phyloP scores from a whole-genome alignment of 169 alveolate genomes.

The Eimeria praecox region DNA sequence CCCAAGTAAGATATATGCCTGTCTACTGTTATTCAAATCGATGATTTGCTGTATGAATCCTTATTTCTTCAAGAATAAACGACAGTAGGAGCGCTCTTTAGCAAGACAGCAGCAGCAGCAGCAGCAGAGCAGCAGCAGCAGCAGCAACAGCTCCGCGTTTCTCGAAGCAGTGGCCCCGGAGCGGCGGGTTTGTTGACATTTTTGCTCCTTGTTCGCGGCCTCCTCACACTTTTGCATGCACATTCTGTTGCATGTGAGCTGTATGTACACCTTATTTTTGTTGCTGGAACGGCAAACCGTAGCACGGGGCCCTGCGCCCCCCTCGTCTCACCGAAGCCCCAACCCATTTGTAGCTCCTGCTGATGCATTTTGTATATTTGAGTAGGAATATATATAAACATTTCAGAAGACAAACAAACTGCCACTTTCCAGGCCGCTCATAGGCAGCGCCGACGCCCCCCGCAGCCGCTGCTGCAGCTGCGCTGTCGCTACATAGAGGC shows the following conservation, averaged over 20 bases:
- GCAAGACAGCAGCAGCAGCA: conserved; percentile 21
- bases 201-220: neutral
- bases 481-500: neutral
- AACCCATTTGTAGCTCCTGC: neutral
- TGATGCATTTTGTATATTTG: conserved; percentile 10
- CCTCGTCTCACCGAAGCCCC: conserved; percentile 32
- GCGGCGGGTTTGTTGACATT: neutral
- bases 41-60: neutral
- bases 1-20: neutral
- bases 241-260: conserved; percentile 3
- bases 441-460: neutral
- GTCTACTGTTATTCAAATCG: neutral
- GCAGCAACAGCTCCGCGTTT: neutral
- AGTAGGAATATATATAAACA: neutral
- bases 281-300: neutral
- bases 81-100: neutral
- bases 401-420: neutral
- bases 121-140: conserved; percentile 11
- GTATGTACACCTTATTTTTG: neutral
- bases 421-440: neutral
- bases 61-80: neutral
- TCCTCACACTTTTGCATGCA: neutral
- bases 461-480: conserved; percentile 25
- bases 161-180: neutral
- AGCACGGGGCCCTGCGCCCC: conserved; percentile 27